A percentile compares a stretch with the other conserved stretches of the same genome.
These are phyloP conservation scores for Neofusicoccum parvum DNA, from an alignment of 2,329 filamentous ascomycete species.

Conservation along the genomic window DNA sequence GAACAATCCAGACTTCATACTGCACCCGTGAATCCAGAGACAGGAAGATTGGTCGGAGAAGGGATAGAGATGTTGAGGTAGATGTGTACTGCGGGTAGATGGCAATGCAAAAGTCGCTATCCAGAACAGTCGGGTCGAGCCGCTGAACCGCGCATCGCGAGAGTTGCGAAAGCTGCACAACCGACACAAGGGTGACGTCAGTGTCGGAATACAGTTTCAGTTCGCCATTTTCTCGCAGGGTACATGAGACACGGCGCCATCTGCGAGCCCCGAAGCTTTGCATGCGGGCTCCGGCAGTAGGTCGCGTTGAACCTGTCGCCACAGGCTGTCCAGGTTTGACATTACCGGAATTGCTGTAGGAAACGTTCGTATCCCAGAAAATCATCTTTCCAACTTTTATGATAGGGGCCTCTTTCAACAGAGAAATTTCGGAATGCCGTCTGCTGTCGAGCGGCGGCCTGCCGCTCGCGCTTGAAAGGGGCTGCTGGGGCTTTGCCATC, in stretches of 20 bases:
- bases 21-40: conserved; percentile 82
- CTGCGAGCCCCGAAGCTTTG: conserved; percentile 62
- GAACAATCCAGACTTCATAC: conserved; percentile 97
- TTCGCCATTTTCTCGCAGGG: conserved; percentile 90
- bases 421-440: conserved; percentile 52
- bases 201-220: conserved; percentile 88
- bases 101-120: conserved; percentile 90
- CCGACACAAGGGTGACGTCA: conserved; percentile 76
- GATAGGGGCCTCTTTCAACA: conserved; percentile 73
- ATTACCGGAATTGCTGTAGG: conserved; percentile 49
- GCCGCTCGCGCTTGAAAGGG: conserved; percentile 34
- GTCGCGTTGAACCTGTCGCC: conserved; percentile 25
- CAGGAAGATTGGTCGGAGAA: conserved; percentile 86
- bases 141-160: conserved; percentile 89
- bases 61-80: conserved; percentile 69
- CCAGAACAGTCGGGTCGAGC: conserved; percentile 84
- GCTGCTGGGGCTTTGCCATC: conserved; percentile 53
- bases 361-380: conserved; percentile 75
- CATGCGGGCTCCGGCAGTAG: conserved; percentile 49
- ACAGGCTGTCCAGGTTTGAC: conserved; percentile 8
- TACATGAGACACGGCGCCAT: conserved; percentile 90
- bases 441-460: conserved; percentile 43
- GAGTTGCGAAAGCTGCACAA: conserved; percentile 85
- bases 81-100: conserved; percentile 92
- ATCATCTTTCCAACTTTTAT: conserved; percentile 78